Evolutionary conservation across 2,329 filamentous ascomycete species (phyloP).

Genomic region (Arthrobotrys sphaeroides): DNA sequence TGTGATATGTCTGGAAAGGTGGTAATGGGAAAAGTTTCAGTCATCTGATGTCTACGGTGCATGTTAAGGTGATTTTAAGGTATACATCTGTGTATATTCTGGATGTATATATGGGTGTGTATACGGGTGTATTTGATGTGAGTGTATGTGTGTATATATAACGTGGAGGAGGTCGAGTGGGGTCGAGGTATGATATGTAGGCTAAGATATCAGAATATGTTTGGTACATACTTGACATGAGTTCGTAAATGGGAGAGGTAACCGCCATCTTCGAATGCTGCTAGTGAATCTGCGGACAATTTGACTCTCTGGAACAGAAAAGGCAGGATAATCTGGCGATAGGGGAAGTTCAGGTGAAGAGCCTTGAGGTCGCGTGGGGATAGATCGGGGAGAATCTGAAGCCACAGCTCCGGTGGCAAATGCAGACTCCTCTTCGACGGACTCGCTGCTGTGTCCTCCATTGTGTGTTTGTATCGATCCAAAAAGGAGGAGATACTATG

Average conservation of each 20-base stretch:
- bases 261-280: slow-evolving; percentile 27
- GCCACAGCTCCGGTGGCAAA: slow-evolving; percentile 33
- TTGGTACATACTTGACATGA: slow-evolving; percentile 24
- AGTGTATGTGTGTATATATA: background rate
- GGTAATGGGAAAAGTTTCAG: slow-evolving; percentile 11
- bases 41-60: slow-evolving; percentile 12
- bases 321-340: slow-evolving; percentile 9
- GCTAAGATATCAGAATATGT: background rate
- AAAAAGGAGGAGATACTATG: background rate
- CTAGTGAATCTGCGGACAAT: slow-evolving; percentile 24
- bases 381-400: slow-evolving; percentile 25
- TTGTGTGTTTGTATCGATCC: background rate
- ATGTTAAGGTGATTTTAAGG: background rate
- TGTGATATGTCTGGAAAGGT: slow-evolving; percentile 11
- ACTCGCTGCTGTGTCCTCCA: background rate
- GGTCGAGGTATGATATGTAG: background rate
- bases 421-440: background rate
- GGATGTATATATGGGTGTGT: background rate
- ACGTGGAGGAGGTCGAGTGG: background rate
- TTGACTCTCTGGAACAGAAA: slow-evolving; percentile 38
- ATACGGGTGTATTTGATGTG: background rate
- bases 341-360: slow-evolving; percentile 29
- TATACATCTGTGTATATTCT: background rate
- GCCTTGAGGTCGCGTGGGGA: slow-evolving; percentile 18
- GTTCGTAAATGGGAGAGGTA: slow-evolving; percentile 13